A percentile compares a stretch with the other conserved stretches of the same genome.
phyloP scores from a whole-genome alignment of 2,329 filamentous ascomycete genomes.

The Fusarium devonianum region DNA sequence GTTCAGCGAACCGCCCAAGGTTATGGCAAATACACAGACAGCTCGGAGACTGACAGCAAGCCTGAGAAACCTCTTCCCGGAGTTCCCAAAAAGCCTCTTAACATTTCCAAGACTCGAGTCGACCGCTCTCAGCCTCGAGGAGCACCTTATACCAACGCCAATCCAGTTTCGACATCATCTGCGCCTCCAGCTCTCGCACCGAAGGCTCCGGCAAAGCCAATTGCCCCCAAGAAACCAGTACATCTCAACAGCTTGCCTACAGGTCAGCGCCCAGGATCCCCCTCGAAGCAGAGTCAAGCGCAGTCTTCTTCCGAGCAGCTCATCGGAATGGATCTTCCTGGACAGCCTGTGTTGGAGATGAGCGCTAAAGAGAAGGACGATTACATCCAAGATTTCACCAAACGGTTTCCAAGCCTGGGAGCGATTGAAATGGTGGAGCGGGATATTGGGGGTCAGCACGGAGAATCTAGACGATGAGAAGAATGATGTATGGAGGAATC shows the following conservation, averaged over 20 bases:
- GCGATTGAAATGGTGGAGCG: slow-evolving; percentile 89
- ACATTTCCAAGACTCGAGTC: slow-evolving; percentile 43
- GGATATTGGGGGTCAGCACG: slow-evolving; percentile 52
- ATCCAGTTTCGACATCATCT: slow-evolving; percentile 26
- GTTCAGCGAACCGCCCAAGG: slow-evolving; percentile 80
- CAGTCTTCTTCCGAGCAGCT: slow-evolving; percentile 47
- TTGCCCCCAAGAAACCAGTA: slow-evolving; percentile 67
- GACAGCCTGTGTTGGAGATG: slow-evolving; percentile 62
- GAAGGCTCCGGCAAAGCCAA: slow-evolving; percentile 52
- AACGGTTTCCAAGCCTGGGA: slow-evolving; percentile 84
- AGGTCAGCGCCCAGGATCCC: slow-evolving; percentile 52
- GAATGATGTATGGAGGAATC: slow-evolving; percentile 13
- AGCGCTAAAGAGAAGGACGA: slow-evolving; percentile 67
- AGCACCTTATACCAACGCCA: slow-evolving; percentile 1
- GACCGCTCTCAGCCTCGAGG: slow-evolving; percentile 38
- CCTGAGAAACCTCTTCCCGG: slow-evolving; percentile 52
- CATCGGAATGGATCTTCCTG: slow-evolving; percentile 56
- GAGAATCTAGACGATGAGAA: slow-evolving; percentile 39
- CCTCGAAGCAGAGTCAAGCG: slow-evolving; percentile 50
- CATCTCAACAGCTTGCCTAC: slow-evolving; percentile 66
- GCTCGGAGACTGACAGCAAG: slow-evolving; percentile 48
- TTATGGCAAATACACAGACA: slow-evolving; percentile 85
- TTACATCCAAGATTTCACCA: slow-evolving; percentile 75
- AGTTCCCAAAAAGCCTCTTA: slow-evolving; percentile 61
- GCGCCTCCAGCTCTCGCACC: slow-evolving; percentile 37